Evolutionary conservation across 805 yeast species (phyloP).

Genomic region (Helenozyma baotianmanensis): DNA sequence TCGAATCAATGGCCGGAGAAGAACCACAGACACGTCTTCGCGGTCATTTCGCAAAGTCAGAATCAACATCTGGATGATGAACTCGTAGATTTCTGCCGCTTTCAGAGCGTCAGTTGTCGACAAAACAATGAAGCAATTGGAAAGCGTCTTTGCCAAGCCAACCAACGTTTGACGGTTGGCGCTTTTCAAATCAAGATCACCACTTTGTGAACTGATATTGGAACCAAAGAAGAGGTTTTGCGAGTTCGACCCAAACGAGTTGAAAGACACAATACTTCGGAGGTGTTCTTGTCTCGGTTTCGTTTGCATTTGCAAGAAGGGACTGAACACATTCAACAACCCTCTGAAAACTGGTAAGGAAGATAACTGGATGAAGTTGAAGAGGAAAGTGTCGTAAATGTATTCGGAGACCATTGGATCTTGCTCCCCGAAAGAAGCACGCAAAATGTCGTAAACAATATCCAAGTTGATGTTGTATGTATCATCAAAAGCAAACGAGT

Average conservation of each 20-base stretch:
- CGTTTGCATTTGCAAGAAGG: conserved; percentile 2
- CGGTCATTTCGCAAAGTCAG: conserved; percentile 31
- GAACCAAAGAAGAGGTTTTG: neutral
- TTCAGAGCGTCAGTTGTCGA: conserved; percentile 20
- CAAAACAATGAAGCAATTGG: conserved; percentile 21
- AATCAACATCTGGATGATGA: conserved; percentile 33
- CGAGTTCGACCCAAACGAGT: conserved; percentile 18
- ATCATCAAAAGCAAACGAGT: conserved; percentile 27
- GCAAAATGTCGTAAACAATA: conserved; percentile 29
- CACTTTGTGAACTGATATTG: conserved; percentile 12
- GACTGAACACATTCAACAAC: conserved; percentile 11
- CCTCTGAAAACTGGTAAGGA: conserved; percentile 14
- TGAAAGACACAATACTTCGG: conserved; percentile 23
- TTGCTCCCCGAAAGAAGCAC: conserved; percentile 22
- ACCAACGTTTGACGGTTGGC: conserved; percentile 3
- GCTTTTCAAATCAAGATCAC: conserved; percentile 4
- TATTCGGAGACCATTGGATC: conserved; percentile 30
- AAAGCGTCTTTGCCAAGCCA: conserved; percentile 22
- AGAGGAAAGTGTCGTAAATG: conserved; percentile 23
- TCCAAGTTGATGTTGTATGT: conserved; percentile 28
- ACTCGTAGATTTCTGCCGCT: conserved; percentile 25
- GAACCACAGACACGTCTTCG: conserved; percentile 38
- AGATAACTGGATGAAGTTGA: conserved; percentile 17
- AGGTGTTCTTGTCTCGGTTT: conserved; percentile 6
- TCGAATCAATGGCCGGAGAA: conserved; percentile 51